A percentile compares a stretch with the other conserved stretches of the same genome.
These are phyloP conservation scores for Neobulgaria alba DNA, from an alignment of 2,329 filamentous ascomycete genomes.

Conservation along the genomic window DNA sequence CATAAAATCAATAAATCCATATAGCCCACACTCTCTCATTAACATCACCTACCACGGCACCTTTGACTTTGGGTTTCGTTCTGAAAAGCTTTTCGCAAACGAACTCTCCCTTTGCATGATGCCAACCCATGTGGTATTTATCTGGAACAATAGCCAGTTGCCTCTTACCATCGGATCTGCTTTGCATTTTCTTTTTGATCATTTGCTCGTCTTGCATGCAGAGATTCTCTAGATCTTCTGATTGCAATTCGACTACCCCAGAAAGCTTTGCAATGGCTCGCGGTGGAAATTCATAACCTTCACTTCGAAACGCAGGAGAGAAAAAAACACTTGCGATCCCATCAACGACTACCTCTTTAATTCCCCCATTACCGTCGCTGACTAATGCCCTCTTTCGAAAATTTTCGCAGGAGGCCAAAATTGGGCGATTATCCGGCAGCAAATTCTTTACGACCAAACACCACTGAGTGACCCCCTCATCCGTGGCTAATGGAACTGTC, in stretches of 20 bases:
- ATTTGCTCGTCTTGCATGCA: conserved; percentile 55
- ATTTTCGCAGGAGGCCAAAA: conserved; percentile 57
- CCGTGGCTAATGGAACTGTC: conserved; percentile 45
- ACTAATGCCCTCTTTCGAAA: conserved; percentile 48
- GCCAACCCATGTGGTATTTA: conserved; percentile 62
- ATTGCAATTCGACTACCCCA: no score
- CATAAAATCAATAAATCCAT: conserved; percentile 59
- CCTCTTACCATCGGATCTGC: conserved; percentile 30
- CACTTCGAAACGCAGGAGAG: conserved; percentile 52
- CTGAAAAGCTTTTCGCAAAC: conserved; percentile 55
- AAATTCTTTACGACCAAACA: conserved; percentile 43
- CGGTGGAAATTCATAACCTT: no score
- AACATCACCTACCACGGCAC: conserved; percentile 51
- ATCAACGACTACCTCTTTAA: conserved; percentile 50
- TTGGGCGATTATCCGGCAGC: conserved; percentile 35
- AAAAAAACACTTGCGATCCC: conserved; percentile 74
- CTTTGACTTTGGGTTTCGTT: conserved; percentile 49
- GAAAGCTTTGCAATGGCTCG: no score
- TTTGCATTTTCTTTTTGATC: conserved; percentile 34
- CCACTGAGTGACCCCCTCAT: conserved; percentile 53
- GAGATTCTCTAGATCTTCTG: conserved; percentile 50
- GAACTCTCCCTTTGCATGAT: conserved; percentile 71
- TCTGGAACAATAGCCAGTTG: conserved; percentile 60
- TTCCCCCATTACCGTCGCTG: conserved; percentile 26
- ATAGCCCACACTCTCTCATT: conserved; percentile 59